Conservation (phyloP, 768 basidiomycete species). For the Termitomyces sp. region DNA sequence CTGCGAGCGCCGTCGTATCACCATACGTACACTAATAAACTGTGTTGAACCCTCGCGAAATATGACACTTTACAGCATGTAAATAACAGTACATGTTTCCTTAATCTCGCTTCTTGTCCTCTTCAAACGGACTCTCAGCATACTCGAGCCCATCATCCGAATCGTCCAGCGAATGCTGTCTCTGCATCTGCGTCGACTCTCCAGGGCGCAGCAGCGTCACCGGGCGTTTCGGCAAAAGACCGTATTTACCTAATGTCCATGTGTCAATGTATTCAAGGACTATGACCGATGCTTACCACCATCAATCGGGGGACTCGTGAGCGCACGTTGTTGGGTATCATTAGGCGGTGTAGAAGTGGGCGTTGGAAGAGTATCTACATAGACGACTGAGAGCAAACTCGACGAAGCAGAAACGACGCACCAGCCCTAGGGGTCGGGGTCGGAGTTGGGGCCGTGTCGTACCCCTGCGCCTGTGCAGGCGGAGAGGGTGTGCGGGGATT, state of each 20-base stretch:
- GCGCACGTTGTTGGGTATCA: conserved; percentile 1
- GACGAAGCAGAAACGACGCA: no score
- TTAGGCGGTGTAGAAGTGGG: not conserved
- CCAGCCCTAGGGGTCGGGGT: not conserved
- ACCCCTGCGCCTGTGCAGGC: conserved; percentile 13
- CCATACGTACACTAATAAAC: conserved; percentile 29
- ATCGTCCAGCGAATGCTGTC: conserved; percentile 24
- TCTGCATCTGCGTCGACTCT: conserved; percentile 15
- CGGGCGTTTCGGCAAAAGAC: conserved; percentile 68
- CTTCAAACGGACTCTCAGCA: conserved; percentile 72
- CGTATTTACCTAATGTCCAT: conserved; percentile 47
- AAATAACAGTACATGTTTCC: no score
- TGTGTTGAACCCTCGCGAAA: conserved; percentile 5
- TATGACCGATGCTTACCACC: no score
- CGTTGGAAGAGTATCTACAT: no score
- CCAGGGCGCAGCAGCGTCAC: conserved; percentile 48
- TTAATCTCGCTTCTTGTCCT: conserved; percentile 20
- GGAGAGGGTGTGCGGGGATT: conserved; percentile 12
- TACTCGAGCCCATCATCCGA: conserved; percentile 68
- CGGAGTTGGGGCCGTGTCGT: conserved; percentile 9
- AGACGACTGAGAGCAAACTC: no score
- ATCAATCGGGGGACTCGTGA: conserved; percentile 22
- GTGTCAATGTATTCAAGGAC: no score
- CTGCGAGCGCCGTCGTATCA: conserved; percentile 29
- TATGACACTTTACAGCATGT: no score